Evolutionary conservation across 257 asterid species (phyloP).

Genomic region (Rubia yunnanensis): DNA sequence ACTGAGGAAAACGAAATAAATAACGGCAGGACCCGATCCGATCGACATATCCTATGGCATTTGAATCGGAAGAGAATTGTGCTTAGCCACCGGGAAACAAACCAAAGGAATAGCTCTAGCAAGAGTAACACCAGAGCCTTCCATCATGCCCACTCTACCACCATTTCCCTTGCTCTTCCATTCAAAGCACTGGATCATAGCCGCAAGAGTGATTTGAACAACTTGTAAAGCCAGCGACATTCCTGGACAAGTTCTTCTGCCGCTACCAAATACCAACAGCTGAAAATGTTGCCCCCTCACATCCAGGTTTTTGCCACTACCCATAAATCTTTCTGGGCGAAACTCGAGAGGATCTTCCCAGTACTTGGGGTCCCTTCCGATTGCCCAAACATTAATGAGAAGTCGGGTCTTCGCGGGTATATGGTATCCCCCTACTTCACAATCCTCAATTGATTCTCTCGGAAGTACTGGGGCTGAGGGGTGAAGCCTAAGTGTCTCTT

Average conservation of each 20-base stretch:
- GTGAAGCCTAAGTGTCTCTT: conserved; percentile 63
- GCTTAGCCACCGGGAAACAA: conserved; percentile 37
- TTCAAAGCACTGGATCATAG: conserved; percentile 65
- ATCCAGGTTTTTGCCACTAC: conserved; percentile 36
- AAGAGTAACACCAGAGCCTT: conserved; percentile 46
- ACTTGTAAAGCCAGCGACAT: conserved; percentile 55
- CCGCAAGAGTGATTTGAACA: no score
- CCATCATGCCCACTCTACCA: conserved; percentile 44
- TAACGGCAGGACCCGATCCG: no score
- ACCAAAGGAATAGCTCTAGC: conserved; percentile 54
- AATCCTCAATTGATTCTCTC: conserved; percentile 43
- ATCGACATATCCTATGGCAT: no score
- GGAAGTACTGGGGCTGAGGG: conserved; percentile 59
- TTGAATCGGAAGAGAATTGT: conserved; percentile 14
- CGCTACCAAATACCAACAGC: conserved; percentile 61
- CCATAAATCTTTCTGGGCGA: conserved; percentile 52
- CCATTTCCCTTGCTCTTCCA: conserved; percentile 36
- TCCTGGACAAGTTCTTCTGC: conserved; percentile 71
- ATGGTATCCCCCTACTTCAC: conserved; percentile 36
- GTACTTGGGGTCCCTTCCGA: conserved; percentile 44
- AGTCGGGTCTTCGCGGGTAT: conserved; percentile 45
- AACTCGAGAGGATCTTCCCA: conserved; percentile 62
- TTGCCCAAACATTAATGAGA: conserved; percentile 64
- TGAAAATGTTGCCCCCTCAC: conserved; percentile 69
- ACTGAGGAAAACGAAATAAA: no score